A percentile compares a stretch with the other conserved stretches of the same genome.
Evolutionary conservation across 306 rosid species (phyloP).

Genomic region (Geum urbanum): DNA sequence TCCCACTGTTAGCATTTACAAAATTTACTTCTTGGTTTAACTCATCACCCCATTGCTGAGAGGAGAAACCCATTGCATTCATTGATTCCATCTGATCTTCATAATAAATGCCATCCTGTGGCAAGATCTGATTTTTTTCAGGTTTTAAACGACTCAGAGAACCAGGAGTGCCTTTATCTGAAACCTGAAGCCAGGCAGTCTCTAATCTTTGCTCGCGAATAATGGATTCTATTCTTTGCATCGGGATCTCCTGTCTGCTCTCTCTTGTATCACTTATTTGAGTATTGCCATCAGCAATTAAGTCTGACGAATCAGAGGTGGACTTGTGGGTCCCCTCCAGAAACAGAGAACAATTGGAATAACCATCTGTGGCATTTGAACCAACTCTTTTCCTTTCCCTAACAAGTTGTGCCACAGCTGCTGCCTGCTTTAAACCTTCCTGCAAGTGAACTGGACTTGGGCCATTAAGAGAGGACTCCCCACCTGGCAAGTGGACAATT

Average conservation of each 20-base stretch:
- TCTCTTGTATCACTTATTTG: constrained; percentile 40
- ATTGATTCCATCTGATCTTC: constrained; percentile 55
- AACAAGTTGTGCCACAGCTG: constrained; percentile 15
- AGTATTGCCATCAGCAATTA: constrained; percentile 43
- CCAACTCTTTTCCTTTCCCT: constrained; percentile 43
- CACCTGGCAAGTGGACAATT: constrained; percentile 69
- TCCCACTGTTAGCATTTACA: constrained; percentile 49
- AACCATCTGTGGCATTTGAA: constrained; percentile 35
- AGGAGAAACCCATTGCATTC: constrained; percentile 52
- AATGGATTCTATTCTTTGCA: constrained; percentile 90
- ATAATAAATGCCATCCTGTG: constrained; percentile 62
- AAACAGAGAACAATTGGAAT: constrained; percentile 49
- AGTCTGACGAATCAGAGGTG: constrained; percentile 53
- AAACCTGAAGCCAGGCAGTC: constrained; percentile 92
- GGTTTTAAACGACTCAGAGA: constrained; percentile 73
- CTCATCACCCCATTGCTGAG: constrained; percentile 72
- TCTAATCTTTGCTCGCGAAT: constrained; percentile 91
- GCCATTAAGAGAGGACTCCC: constrained; percentile 51
- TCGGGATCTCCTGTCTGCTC: constrained; percentile 60
- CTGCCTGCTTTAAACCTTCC: constrained; percentile 38
- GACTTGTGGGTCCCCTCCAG: constrained; percentile 51
- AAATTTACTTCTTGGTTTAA: constrained; percentile 48
- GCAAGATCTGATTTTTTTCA: constrained; percentile 91
- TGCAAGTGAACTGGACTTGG: constrained; percentile 37
- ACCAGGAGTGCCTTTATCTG: constrained; percentile 88